Evolutionary conservation across 202 grass and related monocot genomes (phyloP).

Genomic region (Elaeis oleifera): DNA sequence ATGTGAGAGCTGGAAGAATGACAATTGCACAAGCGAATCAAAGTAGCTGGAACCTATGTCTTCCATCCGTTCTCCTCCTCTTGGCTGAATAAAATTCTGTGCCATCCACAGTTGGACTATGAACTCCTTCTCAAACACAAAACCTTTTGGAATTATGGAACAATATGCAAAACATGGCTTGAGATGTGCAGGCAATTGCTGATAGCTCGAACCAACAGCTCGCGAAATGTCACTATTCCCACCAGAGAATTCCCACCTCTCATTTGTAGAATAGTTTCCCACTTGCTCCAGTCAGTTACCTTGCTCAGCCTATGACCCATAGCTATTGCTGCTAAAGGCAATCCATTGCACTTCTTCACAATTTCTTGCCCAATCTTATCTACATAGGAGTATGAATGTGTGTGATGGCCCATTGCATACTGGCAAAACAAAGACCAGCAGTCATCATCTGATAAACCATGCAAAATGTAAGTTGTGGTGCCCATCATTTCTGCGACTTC

Average conservation of each 20-base stretch:
- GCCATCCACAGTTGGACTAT: constrained; percentile 46
- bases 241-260: not conserved
- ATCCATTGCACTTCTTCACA: constrained; percentile 20
- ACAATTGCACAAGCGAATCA: constrained; percentile 22
- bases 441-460: constrained; percentile 3
- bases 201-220: constrained; percentile 27
- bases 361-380: constrained; percentile 14
- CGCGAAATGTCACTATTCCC: not conserved
- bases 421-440: constrained; percentile 36
- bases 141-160: constrained; percentile 31
- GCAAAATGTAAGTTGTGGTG: constrained; percentile 12
- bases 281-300: constrained; percentile 29
- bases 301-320: constrained; percentile 19
- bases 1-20: constrained; percentile 27
- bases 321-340: constrained; percentile 31
- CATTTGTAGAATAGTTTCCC: constrained; percentile 27
- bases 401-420: not conserved
- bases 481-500: constrained; percentile 16
- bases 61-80: constrained; percentile 1
- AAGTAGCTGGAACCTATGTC: constrained; percentile 30
- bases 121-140: constrained; percentile 33
- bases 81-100: constrained; percentile 25
- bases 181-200: constrained; percentile 20
- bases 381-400: not conserved
- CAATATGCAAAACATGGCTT: constrained; percentile 46